Conservation (phyloP, 768 basidiomycete genomes). For the Coprinopsis sp. region DNA sequence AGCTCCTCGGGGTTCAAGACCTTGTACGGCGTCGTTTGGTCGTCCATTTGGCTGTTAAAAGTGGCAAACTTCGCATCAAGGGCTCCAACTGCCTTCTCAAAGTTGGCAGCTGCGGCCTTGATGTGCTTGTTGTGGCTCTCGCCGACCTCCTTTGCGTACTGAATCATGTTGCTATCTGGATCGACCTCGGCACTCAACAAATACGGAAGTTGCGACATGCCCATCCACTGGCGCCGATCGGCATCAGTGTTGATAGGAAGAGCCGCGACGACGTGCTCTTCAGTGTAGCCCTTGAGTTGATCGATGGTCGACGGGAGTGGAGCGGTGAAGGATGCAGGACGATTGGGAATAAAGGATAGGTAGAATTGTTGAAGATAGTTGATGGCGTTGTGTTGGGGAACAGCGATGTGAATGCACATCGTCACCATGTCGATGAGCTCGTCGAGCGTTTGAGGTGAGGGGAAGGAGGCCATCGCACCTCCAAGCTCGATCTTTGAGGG, state of each 20-base stretch:
- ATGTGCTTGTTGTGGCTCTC: constrained; percentile 5
- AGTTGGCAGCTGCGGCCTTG: constrained; percentile 19
- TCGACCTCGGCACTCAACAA: constrained; percentile 22
- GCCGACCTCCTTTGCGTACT: constrained; percentile 18
- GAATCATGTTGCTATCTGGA: constrained; percentile 19
- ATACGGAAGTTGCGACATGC: constrained; percentile 27
- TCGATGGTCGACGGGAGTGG: constrained; percentile 19
- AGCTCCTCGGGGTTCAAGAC: constrained; percentile 24
- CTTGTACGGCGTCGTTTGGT: constrained; percentile 24
- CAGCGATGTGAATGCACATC: constrained; percentile 30
- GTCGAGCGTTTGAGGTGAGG: constrained; percentile 20
- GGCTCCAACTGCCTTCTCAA: constrained; percentile 17
- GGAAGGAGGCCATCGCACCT: constrained; percentile 23
- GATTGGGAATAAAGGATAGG: constrained; percentile 28
- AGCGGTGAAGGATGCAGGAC: constrained; percentile 22
- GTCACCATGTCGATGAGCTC: constrained; percentile 25
- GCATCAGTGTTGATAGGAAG: constrained; percentile 18
- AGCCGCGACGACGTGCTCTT: constrained; percentile 18
- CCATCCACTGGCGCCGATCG: constrained; percentile 21
- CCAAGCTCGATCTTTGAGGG: no score
- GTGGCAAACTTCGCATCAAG: constrained; percentile 14
- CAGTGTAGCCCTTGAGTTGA: constrained; percentile 16
- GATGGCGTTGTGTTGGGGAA: constrained; percentile 29
- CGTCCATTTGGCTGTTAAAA: constrained; percentile 22
- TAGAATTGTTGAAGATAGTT: no score